Conservation (phyloP, 2,329 filamentous ascomycete species). For the Xylaria sp. region DNA sequence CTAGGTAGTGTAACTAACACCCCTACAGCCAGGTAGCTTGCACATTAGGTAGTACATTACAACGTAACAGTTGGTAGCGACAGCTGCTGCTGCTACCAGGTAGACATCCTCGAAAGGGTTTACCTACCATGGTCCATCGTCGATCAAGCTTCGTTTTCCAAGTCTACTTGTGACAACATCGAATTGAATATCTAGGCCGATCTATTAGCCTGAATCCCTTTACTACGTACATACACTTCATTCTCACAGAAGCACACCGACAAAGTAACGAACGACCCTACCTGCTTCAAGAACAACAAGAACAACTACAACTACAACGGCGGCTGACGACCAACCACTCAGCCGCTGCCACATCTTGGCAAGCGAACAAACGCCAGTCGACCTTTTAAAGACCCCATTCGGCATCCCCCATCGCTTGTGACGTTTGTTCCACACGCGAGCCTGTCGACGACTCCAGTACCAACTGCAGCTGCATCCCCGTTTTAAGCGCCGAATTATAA, state of each 20-base stretch:
- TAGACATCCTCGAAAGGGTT: background rate
- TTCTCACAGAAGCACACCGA: background rate
- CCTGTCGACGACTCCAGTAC: constrained; percentile 9
- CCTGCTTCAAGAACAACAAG: background rate
- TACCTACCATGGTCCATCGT: background rate
- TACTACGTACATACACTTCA: background rate
- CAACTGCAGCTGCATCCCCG: constrained; percentile 7
- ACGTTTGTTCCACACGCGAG: constrained; percentile 25
- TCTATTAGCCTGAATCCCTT: background rate
- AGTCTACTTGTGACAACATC: background rate
- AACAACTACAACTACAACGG: background rate
- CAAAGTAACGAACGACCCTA: background rate
- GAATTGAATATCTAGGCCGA: constrained; percentile 9
- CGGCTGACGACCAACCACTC: constrained; percentile 35
- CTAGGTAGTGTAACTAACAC: too few species aligned
- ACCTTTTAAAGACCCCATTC: constrained; percentile 14
- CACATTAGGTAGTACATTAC: background rate
- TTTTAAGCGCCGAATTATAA: constrained; percentile 24
- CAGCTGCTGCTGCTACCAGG: constrained; percentile 11
- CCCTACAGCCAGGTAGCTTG: too few species aligned
- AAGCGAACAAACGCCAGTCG: constrained; percentile 12
- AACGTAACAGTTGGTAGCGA: too few species aligned
- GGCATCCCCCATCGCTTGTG: constrained; percentile 11
- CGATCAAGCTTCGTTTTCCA: background rate
- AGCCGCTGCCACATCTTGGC: constrained; percentile 33